Conservation (phyloP, 306 rosid species). For the Lagenaria siceraria region DNA sequence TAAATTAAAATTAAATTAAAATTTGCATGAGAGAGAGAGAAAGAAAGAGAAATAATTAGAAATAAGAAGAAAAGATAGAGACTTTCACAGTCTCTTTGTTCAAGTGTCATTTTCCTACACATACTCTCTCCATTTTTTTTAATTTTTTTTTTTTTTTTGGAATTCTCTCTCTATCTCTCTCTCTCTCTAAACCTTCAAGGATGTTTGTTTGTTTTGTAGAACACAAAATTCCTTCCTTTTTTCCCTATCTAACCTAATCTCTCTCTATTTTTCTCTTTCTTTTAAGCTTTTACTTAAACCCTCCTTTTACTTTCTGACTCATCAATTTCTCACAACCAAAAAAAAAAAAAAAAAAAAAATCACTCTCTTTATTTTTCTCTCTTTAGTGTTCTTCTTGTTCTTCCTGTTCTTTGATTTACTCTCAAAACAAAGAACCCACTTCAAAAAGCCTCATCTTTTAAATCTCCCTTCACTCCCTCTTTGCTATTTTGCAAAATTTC, state of each 20-base stretch:
- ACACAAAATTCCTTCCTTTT: conserved; percentile 2
- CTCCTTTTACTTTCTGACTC: background rate
- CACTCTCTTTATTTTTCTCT: background rate
- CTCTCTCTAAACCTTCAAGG: background rate
- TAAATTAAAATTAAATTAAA: background rate
- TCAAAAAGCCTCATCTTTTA: background rate
- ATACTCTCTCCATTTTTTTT: conserved; percentile 1
- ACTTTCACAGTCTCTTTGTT: conserved; percentile 1
- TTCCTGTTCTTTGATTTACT: background rate
- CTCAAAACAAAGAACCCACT: background rate
- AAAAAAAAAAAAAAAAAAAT: background rate
- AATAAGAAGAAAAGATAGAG: background rate
- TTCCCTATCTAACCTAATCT: background rate
- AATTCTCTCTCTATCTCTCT: background rate
- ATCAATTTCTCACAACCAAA: background rate
- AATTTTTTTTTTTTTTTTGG: too few relatives aligned
- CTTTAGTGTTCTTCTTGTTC: background rate
- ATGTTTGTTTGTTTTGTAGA: background rate
- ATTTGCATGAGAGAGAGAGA: background rate
- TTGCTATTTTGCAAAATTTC: background rate
- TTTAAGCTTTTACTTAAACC: background rate
- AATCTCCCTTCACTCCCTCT: background rate
- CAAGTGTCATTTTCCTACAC: conserved; percentile 1
- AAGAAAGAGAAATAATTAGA: background rate
- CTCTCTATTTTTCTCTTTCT: background rate